Percentiles rank a stretch among this genome's conserved stretches.
Conservation (phyloP, 2,329 filamentous ascomycete genomes). For the Cordyceps militaris region DNA sequence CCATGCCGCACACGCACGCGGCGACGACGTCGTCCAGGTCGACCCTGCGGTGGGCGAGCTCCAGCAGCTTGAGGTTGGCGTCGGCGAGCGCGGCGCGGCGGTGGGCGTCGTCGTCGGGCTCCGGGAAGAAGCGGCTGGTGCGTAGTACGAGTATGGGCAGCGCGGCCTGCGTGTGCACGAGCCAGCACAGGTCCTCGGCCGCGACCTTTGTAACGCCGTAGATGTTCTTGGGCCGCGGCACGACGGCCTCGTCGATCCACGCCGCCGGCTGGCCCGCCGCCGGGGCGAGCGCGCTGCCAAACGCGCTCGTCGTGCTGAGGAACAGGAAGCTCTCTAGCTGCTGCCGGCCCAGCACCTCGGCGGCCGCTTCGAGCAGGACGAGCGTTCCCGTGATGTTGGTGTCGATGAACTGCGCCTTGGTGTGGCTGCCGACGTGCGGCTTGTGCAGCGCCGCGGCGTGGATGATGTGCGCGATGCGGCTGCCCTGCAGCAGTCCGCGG, state of each 20-base stretch:
- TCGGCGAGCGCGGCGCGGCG: slow-evolving; percentile 29
- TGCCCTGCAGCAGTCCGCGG: slow-evolving; percentile 22
- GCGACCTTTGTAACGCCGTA: slow-evolving; percentile 43
- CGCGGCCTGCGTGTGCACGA: slow-evolving; percentile 31
- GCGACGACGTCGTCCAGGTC: slow-evolving; percentile 38
- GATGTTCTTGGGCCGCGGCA: slow-evolving; percentile 39
- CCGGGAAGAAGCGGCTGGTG: slow-evolving; percentile 43
- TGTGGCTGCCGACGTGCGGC: slow-evolving; percentile 38
- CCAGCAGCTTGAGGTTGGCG: slow-evolving; percentile 42
- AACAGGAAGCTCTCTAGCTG: slow-evolving; percentile 35
- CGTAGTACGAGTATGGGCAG: slow-evolving; percentile 38
- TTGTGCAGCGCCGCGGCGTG: slow-evolving; percentile 42
- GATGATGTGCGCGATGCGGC: slow-evolving; percentile 33
- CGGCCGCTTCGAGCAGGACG: slow-evolving; percentile 34
- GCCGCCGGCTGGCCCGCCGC: slow-evolving; percentile 29
- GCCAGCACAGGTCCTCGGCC: slow-evolving; percentile 40
- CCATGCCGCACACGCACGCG: slow-evolving; percentile 34
- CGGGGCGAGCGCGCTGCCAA: slow-evolving; percentile 34
- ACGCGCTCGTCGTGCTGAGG: slow-evolving; percentile 40
- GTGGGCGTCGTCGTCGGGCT: slow-evolving; percentile 38
- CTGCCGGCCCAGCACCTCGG: slow-evolving; percentile 19
- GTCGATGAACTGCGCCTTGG: slow-evolving; percentile 36
- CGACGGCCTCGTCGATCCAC: slow-evolving; percentile 37
- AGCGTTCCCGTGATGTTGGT: slow-evolving; percentile 39
- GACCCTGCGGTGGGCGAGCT: slow-evolving; percentile 37